Conservation (phyloP, 148 eudicot species). For the Chenopodium quinoa region DNA sequence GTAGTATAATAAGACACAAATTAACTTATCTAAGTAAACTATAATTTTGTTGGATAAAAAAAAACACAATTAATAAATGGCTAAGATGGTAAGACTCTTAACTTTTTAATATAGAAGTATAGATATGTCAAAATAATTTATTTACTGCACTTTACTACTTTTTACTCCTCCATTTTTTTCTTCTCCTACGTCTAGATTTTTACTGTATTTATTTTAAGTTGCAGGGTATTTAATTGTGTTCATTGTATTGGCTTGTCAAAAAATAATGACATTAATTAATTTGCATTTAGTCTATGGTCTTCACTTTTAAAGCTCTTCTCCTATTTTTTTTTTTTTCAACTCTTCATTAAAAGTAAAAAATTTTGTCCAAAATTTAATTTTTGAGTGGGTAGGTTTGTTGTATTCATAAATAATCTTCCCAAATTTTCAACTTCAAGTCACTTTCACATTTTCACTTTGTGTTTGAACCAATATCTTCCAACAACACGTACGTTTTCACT, state of each 20-base stretch:
- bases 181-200: neutral
- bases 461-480: too few species aligned
- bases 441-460: too few species aligned
- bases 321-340: neutral
- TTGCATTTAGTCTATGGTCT: neutral
- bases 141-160: neutral
- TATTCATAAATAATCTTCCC: too few species aligned
- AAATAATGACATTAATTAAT: neutral
- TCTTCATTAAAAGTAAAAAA: neutral
- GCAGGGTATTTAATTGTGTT: neutral
- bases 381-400: too few species aligned
- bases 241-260: neutral
- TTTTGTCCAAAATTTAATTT: neutral
- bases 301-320: neutral
- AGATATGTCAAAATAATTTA: too few species aligned
- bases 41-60: too few species aligned
- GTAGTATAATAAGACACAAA: too few species aligned
- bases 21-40: too few species aligned
- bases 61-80: too few species aligned
- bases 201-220: neutral
- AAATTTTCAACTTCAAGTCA: neutral
- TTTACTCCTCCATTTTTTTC: neutral
- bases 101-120: too few species aligned
- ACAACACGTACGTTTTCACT: too few species aligned
- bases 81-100: too few species aligned